Percentiles rank a stretch among this genome's conserved stretches.
Conservation (phyloP, 2,329 filamentous ascomycete genomes). For the Aspergillus tubingensis region DNA sequence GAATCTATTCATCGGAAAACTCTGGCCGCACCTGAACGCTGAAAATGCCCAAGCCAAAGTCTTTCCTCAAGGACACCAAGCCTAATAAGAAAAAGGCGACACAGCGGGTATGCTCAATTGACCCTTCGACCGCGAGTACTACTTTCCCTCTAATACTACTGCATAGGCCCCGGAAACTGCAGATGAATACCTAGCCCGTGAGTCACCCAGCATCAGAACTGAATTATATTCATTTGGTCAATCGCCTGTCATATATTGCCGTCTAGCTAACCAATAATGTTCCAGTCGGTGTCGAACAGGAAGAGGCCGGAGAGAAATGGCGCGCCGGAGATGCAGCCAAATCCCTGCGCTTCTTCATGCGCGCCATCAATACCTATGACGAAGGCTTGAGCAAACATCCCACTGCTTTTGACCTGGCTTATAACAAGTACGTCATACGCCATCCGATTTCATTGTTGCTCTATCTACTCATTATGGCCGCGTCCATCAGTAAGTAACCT, state of each 20-base stretch:
- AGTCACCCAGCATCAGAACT: constrained; percentile 12
- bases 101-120: constrained; percentile 36
- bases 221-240: background rate
- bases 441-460: background rate
- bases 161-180: constrained; percentile 58
- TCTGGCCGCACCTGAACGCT: background rate
- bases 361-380: constrained; percentile 68
- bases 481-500: background rate
- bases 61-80: constrained; percentile 45
- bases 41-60: constrained; percentile 44
- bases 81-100: constrained; percentile 44
- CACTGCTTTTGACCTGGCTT: constrained; percentile 68
- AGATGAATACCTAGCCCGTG: constrained; percentile 68
- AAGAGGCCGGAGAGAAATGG: constrained; percentile 75
- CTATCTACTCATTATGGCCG: background rate
- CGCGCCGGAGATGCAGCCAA: constrained; percentile 70
- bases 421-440: constrained; percentile 64
- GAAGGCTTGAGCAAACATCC: constrained; percentile 64
- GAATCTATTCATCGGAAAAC: no score
- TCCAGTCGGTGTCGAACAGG: constrained; percentile 64
- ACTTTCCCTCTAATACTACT: background rate
- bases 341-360: constrained; percentile 58
- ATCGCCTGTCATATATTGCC: background rate
- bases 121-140: background rate
- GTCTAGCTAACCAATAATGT: background rate